Evolutionary conservation across 148 eudicot species (phyloP).

Genomic region (Cornus kousa): DNA sequence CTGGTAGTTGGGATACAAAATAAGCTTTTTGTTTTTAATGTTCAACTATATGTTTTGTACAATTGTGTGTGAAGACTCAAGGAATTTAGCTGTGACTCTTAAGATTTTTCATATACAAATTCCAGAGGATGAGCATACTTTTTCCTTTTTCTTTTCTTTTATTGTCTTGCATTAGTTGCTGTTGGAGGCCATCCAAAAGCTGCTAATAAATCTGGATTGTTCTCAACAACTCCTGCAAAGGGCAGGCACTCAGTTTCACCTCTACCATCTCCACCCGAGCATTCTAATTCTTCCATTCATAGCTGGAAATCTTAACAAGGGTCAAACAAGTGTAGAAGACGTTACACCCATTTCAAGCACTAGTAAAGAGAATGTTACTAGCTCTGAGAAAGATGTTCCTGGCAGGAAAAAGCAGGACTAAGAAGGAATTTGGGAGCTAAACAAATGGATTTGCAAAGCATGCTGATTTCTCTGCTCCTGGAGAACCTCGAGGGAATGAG

Average conservation of each 20-base stretch:
- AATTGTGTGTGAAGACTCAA: background rate
- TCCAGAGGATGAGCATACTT: background rate
- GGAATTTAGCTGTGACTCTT: background rate
- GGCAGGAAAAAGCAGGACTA: slow-evolving; percentile 37
- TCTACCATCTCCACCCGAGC: slow-evolving; percentile 62
- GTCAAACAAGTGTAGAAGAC: slow-evolving; percentile 38
- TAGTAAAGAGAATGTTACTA: slow-evolving; percentile 34
- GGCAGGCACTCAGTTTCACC: slow-evolving; percentile 77
- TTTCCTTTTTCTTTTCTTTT: background rate
- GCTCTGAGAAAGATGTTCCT: slow-evolving; percentile 45
- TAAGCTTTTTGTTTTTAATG: background rate
- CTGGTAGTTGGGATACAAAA: slow-evolving; percentile 46
- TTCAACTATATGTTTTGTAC: background rate
- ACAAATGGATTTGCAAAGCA: slow-evolving; percentile 51
- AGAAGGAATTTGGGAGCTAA: slow-evolving; percentile 38
- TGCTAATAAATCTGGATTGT: slow-evolving; percentile 54
- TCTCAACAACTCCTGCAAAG: slow-evolving; percentile 44
- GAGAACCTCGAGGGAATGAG: slow-evolving; percentile 86
- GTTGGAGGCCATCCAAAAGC: slow-evolving; percentile 62
- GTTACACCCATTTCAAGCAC: slow-evolving; percentile 29
- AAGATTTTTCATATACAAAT: background rate
- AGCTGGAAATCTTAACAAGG: slow-evolving; percentile 45
- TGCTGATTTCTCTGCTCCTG: slow-evolving; percentile 58
- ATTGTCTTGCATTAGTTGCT: slow-evolving; percentile 21
- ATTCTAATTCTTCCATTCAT: slow-evolving; percentile 47